Evolutionary conservation across 495 filamentous ascomycete species (phyloP), one percentile per base, ranked within the genome.

Genomic region (Aspergillus panamensis): DNA sequence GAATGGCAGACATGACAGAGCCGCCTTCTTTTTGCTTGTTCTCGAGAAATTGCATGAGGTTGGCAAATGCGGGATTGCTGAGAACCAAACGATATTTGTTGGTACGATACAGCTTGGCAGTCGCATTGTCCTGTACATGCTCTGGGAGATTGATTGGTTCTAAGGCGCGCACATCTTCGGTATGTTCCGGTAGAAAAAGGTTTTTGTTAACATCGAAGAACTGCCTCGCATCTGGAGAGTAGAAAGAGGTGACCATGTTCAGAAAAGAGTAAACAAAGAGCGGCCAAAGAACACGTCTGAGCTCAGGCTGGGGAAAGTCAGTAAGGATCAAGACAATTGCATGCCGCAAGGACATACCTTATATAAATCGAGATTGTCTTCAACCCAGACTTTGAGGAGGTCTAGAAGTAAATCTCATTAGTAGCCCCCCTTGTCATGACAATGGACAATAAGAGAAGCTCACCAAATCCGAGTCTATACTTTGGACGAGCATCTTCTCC

Each of bases 211-310:
- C 67, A 21, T 82, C 75, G 49, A 96, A 86, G 62, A 95, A 91
- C 3, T 79, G 70, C 59, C 87, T 81, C 13, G 84, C 84, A 50
- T 96, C 90, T 35, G 80, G 82, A 17, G 78, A 73, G 61, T 87
- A 88, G 58, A 82, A 85, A 10, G 90, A 85, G n/a, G 74, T 75
- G n/a, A 92, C 81, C 47, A 96, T 84, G 61, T 90, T 82, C 7
- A 97, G 72, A 65, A 89, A 96, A 0, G 91, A 94, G 72, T 98
- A 93, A 19, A 96, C 88, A 65, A 97, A 97, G 0, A 95, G 74
- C 1, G 94, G 95, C 89, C 92, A 98, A 25, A 93, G 76, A 10
- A 97, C 76, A 43, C 92, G 89, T 51, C 80, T 73, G 1, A 98
- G 81, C 69, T 97, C 94, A n/a, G 90, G 89, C 87, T 92, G 61